phyloP scores from a whole-genome alignment of 768 basidiomycete species.

The Hemileccinum rubropunctum region DNA sequence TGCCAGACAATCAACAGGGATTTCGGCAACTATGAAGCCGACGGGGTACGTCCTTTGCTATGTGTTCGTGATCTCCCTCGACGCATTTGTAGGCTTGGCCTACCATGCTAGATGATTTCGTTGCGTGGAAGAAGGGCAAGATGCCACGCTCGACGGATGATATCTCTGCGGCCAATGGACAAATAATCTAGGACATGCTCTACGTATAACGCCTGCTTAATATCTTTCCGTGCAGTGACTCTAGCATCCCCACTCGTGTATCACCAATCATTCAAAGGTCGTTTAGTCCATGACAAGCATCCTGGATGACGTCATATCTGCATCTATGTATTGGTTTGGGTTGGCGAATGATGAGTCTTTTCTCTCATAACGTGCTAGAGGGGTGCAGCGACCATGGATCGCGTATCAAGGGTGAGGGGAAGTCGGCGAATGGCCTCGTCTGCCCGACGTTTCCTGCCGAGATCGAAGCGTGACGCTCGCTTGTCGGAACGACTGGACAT shows the following conservation, averaged over 20 bases:
- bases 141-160: constrained; percentile 2
- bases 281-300: neutral
- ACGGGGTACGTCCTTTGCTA: constrained; percentile 54
- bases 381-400: neutral
- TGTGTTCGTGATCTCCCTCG: constrained; percentile 1
- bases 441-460: constrained; percentile 13
- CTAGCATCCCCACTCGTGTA: constrained; percentile 11
- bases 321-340: neutral
- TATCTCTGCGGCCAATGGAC: neutral
- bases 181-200: constrained; percentile 10
- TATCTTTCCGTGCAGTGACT: constrained; percentile 8
- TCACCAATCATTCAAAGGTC: neutral
- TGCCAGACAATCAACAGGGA: constrained; percentile 57
- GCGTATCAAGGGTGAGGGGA: constrained; percentile 17
- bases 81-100: constrained; percentile 66
- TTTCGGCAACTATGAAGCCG: constrained; percentile 67
- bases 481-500: constrained; percentile 1
- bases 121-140: constrained; percentile 53
- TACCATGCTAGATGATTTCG: constrained; percentile 77
- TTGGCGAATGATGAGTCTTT: neutral
- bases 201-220: constrained; percentile 16
- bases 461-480: constrained; percentile 24
- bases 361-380: neutral
- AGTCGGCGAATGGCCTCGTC: constrained; percentile 10
- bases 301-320: neutral